A percentile compares a stretch with the other conserved stretches of the same genome.
phyloP scores from a whole-genome alignment of 805 yeast species.

The Wickerhamiella sergipiensis region DNA sequence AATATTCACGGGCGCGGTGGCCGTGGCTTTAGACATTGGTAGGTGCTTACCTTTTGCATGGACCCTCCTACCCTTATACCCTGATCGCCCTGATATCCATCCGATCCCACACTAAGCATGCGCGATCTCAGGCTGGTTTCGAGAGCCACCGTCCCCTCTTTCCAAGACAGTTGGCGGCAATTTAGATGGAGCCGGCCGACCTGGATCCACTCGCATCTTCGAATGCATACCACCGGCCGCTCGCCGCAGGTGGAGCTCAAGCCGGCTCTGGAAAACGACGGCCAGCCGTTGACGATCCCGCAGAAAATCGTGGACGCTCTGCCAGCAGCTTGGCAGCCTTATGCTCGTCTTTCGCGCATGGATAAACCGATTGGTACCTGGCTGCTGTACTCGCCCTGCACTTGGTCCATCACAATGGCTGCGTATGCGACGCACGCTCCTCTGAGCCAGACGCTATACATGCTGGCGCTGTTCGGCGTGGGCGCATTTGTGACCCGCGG shows the following conservation, averaged over 20 bases:
- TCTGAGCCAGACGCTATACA: constrained; percentile 42
- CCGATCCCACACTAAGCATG: no score
- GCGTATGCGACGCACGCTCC: constrained; percentile 60
- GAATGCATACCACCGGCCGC: background rate
- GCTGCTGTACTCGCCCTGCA: constrained; percentile 67
- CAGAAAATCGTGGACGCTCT: constrained; percentile 27
- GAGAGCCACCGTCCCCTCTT: background rate
- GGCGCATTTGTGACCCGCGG: constrained; percentile 93
- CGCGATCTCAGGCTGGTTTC: background rate
- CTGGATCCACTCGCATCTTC: background rate
- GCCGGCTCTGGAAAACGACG: constrained; percentile 8
- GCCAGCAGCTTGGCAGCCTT: constrained; percentile 70
- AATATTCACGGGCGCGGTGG: constrained; percentile 94
- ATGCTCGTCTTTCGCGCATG: constrained; percentile 79
- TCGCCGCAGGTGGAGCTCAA: background rate
- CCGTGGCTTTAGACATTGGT: constrained; percentile 38
- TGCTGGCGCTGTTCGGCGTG: constrained; percentile 56
- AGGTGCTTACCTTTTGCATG: background rate
- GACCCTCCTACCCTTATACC: no score
- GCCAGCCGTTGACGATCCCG: constrained; percentile 19
- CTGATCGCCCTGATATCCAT: no score
- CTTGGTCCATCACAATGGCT: constrained; percentile 90
- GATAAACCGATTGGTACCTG: constrained; percentile 96
- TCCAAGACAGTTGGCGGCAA: background rate
- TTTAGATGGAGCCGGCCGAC: background rate